Base-by-base conservation (phyloP, 495 filamentous ascomycete species). In the Hyaloscypha hepaticicola region DNA sequence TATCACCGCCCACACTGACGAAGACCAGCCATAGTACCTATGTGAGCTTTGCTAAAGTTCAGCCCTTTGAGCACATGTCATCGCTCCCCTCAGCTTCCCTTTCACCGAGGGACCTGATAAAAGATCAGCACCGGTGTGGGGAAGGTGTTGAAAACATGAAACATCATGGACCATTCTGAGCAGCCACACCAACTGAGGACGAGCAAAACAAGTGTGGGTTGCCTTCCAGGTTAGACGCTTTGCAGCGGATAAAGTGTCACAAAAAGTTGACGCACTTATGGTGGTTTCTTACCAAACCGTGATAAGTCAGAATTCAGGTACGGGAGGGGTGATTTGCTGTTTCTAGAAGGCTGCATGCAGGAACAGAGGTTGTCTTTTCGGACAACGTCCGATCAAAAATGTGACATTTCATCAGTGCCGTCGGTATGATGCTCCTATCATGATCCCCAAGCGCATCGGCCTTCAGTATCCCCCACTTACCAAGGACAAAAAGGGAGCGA, bases 91-190 rank as follows among this genome's bases (percentile, higher is more conserved):
- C 67, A 70, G 64, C 64, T 66, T 55, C 59, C 63, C 29, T 52
- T 55, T 66, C 26, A 38, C 16, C 3, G 1, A 52, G 61, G 61
- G 41, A 49, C 11, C n/a, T 63, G 27, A 9, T n/a, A 26, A 31
- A 25, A 29, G 50, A 64, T 51, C 53, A 31, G 50, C 34, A 45
- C 58, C 19, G 27, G 11, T 62, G 67, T 64, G 63, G 67, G 63
- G 67, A 45, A 55, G 29, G 27, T 22, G 21, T 31, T 29, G 64
- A 70, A n/a, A 66, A 66, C 60, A 61, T 67, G 68, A 70, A 70
- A 70, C 67, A 56, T 53, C 22, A 65, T 49, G 58, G 33, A 59
- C 45, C 41, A 65, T 31, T 22, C n/a, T 28, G 8, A 50, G 56
- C 28, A 66, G 49, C 56, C 56, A 55, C 28, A 0, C 45, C 3